Conservation (phyloP, 768 basidiomycete genomes). For the Rhodotorula toruloides region DNA sequence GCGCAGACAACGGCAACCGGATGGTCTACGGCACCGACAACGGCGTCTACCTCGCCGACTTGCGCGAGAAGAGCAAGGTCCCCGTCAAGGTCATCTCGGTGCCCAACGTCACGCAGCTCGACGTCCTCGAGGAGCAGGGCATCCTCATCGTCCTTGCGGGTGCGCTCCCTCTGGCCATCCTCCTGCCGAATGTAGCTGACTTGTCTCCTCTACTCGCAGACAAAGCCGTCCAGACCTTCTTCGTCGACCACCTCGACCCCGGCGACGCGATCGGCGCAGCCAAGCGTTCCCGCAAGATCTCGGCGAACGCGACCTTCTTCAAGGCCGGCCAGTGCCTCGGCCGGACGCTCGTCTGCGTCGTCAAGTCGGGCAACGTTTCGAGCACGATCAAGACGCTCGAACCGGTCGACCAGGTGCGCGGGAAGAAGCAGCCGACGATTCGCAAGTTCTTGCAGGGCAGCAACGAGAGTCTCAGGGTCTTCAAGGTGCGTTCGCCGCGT, state of each 20-base stretch:
- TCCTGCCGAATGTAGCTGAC: background rate
- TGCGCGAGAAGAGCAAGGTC: constrained; percentile 55
- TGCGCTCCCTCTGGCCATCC: constrained; percentile 46
- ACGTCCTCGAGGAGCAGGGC: constrained; percentile 92
- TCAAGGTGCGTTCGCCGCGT: constrained; percentile 60
- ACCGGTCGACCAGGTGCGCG: constrained; percentile 76
- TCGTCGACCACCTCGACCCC: constrained; percentile 82
- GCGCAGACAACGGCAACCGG: constrained; percentile 68
- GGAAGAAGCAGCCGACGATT: constrained; percentile 59
- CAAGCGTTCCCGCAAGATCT: constrained; percentile 89
- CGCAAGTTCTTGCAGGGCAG: constrained; percentile 87
- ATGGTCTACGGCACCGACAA: constrained; percentile 97
- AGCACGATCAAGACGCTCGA: constrained; percentile 91
- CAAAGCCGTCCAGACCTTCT: constrained; percentile 92
- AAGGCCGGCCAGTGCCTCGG: constrained; percentile 91
- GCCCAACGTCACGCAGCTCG: constrained; percentile 86
- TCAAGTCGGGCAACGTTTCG: constrained; percentile 91
- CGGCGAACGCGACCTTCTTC: constrained; percentile 95
- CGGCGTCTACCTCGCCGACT: constrained; percentile 88
- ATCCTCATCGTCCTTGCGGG: constrained; percentile 98
- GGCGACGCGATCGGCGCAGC: constrained; percentile 83
- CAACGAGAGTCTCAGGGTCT: constrained; percentile 85
- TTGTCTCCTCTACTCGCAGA: constrained; percentile 56
- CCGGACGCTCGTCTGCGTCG: constrained; percentile 86
- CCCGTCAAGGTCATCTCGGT: constrained; percentile 85